Percentiles rank a stretch among this genome's conserved stretches.
Evolutionary conservation across 495 filamentous ascomycete genomes (phyloP).

Genomic region (Penicillium canariense): DNA sequence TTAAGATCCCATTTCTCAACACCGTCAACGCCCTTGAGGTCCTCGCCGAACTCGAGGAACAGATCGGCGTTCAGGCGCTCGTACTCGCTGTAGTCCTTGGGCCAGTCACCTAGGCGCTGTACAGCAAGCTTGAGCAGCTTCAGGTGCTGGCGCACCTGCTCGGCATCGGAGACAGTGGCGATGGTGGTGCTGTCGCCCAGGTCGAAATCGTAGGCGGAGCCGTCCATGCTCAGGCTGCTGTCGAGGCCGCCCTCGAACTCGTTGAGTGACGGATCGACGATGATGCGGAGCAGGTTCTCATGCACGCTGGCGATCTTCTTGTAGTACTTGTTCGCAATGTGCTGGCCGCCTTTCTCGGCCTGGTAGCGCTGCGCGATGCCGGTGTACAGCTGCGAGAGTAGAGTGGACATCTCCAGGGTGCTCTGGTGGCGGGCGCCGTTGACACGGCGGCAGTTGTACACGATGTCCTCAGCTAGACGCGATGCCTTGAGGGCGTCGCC

Average conservation of each 20-base stretch:
- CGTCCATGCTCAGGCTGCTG: slow-evolving; percentile 21
- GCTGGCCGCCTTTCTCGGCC: slow-evolving; percentile 28
- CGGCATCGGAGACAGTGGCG: slow-evolving; percentile 22
- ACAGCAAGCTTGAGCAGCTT: slow-evolving; percentile 39
- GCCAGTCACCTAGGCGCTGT: slow-evolving; percentile 40
- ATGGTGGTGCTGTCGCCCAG: slow-evolving; percentile 16
- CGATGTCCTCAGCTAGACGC: slow-evolving; percentile 41
- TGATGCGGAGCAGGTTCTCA: slow-evolving; percentile 37
- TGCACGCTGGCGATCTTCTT: slow-evolving; percentile 39
- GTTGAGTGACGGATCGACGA: slow-evolving; percentile 33
- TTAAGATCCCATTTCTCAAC: slow-evolving; percentile 41
- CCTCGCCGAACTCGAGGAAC: slow-evolving; percentile 23
- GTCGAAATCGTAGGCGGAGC: slow-evolving; percentile 24
- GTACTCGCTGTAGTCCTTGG: slow-evolving; percentile 40
- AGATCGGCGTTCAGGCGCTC: slow-evolving; percentile 20
- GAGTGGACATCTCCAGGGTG: slow-evolving; percentile 38
- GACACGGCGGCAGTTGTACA: slow-evolving; percentile 43
- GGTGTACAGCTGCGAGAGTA: slow-evolving; percentile 41
- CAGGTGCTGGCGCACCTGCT: slow-evolving; percentile 37
- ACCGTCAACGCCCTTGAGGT: slow-evolving; percentile 33
- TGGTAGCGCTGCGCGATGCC: slow-evolving; percentile 37
- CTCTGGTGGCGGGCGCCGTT: slow-evolving; percentile 34
- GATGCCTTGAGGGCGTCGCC: slow-evolving; percentile 30
- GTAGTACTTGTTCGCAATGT: slow-evolving; percentile 40
- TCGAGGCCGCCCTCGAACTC: slow-evolving; percentile 29